phyloP scores from a whole-genome alignment of 75 land plant species.

The Azolla pinnata region DNA sequence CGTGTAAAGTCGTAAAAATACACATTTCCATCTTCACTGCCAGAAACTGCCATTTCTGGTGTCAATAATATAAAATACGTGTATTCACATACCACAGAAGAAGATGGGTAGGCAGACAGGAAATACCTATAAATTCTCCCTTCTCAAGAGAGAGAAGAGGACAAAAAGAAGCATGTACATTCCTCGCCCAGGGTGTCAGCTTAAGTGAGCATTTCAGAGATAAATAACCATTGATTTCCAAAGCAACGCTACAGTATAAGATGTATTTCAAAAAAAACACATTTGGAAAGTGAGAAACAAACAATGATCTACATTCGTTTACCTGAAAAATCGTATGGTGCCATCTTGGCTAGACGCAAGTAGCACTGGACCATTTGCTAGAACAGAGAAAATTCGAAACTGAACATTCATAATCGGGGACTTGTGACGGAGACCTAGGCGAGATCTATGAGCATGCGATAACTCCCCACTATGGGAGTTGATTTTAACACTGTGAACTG shows the following conservation, averaged over 20 bases:
- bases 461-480: conserved; percentile 65
- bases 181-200: conserved; percentile 61
- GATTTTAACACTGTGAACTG: conserved; percentile 59
- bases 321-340: conserved; percentile 84
- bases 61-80: too few species aligned
- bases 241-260: conserved; percentile 66
- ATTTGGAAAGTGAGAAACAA: too few species aligned
- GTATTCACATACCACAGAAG: too few species aligned
- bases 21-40: conserved; percentile 91
- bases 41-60: conserved; percentile 81
- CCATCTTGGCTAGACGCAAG: conserved; percentile 82
- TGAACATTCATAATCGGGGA: conserved; percentile 81
- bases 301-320: too few species aligned
- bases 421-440: conserved; percentile 37
- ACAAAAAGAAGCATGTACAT: conserved; percentile 86
- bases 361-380: conserved; percentile 82
- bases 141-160: conserved; percentile 94
- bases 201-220: conserved; percentile 75
- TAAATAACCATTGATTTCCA: conserved; percentile 82
- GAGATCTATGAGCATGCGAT: conserved; percentile 50
- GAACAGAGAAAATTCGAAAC: conserved; percentile 70
- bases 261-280: too few species aligned
- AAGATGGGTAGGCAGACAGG: not conserved
- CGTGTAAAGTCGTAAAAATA: conserved; percentile 95
- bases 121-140: conserved; percentile 81